A percentile compares a stretch with the other conserved stretches of the same genome.
Conservation (phyloP, 108 stramenopile species). For the Fragilaria crotonensis region DNA sequence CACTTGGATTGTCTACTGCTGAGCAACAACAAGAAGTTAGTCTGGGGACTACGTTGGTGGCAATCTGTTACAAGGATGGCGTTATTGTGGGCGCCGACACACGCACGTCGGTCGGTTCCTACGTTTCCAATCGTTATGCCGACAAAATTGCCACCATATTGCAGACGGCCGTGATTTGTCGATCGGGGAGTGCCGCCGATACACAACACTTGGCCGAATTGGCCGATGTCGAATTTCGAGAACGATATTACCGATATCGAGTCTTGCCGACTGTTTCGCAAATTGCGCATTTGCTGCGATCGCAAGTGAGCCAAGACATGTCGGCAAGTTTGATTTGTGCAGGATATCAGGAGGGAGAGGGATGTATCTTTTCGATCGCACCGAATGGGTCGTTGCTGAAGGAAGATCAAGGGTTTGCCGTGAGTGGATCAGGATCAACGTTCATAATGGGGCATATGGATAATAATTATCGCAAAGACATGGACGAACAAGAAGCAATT, state of each 20-base stretch:
- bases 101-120: slow-evolving; percentile 56
- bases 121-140: slow-evolving; percentile 73
- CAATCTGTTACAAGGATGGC: slow-evolving; percentile 57
- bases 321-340: slow-evolving; percentile 72
- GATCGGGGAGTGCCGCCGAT: slow-evolving; percentile 83
- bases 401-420: slow-evolving; percentile 54
- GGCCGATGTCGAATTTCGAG: slow-evolving; percentile 31
- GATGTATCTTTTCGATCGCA: slow-evolving; percentile 52
- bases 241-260: slow-evolving; percentile 31
- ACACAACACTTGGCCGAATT: slow-evolving; percentile 58
- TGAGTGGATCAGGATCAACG: slow-evolving; percentile 64
- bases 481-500: slow-evolving; percentile 46
- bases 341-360: slow-evolving; percentile 32
- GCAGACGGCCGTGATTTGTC: slow-evolving; percentile 59
- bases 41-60: slow-evolving; percentile 77
- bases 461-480: slow-evolving; percentile 11
- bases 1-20: no score
- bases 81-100: slow-evolving; percentile 71
- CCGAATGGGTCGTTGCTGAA: slow-evolving; percentile 45
- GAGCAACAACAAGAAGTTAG: no score
- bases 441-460: slow-evolving; percentile 68
- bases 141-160: slow-evolving; percentile 36
- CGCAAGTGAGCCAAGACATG: slow-evolving; percentile 24
- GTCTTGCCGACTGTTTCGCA: slow-evolving; percentile 31
- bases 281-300: slow-evolving; percentile 54